phyloP scores from a whole-genome alignment of 805 yeast species.

The Yarrowia divulgata region DNA sequence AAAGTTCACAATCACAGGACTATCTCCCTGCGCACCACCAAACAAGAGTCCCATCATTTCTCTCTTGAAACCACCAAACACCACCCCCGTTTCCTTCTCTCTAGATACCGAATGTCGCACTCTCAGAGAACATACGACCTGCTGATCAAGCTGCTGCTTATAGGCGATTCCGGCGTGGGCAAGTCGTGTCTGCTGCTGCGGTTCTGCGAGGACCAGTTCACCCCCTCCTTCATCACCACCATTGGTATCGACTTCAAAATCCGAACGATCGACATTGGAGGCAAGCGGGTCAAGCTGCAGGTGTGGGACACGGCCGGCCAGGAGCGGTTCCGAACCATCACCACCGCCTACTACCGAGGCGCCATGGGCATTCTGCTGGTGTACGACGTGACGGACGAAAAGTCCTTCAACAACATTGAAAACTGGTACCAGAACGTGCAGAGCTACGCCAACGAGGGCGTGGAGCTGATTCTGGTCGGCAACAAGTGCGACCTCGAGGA shows the following conservation, averaged over 20 bases:
- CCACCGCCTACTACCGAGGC: constrained; percentile 97
- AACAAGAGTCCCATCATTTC: neutral
- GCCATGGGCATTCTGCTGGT: constrained; percentile 98
- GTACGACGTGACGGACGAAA: constrained; percentile 96
- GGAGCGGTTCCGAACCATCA: constrained; percentile 96
- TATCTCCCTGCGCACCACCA: constrained; percentile 27
- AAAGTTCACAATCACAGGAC: constrained; percentile 36
- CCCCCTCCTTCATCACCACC: constrained; percentile 95
- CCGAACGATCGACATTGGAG: constrained; percentile 92
- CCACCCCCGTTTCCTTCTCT: neutral
- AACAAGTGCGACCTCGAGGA: constrained; percentile 93
- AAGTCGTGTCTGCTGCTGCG: constrained; percentile 83
- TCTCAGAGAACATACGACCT: constrained; percentile 67
- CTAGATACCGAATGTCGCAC: constrained; percentile 39
- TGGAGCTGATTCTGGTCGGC: constrained; percentile 92
- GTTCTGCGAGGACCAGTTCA: constrained; percentile 95
- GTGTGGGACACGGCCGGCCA: constrained; percentile 99
- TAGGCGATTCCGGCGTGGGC: constrained; percentile 79
- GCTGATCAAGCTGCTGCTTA: constrained; percentile 88
- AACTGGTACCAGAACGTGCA: constrained; percentile 96
- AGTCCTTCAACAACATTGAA: constrained; percentile 89
- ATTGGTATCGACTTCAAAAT: constrained; percentile 98
- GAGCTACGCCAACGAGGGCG: constrained; percentile 96
- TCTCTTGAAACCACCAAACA: neutral
- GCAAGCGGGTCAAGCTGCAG: constrained; percentile 90